Evolutionary conservation across 768 basidiomycete species (phyloP), one percentile per base, ranked within the genome.

Genomic region (Rhodotorula toruloides): DNA sequence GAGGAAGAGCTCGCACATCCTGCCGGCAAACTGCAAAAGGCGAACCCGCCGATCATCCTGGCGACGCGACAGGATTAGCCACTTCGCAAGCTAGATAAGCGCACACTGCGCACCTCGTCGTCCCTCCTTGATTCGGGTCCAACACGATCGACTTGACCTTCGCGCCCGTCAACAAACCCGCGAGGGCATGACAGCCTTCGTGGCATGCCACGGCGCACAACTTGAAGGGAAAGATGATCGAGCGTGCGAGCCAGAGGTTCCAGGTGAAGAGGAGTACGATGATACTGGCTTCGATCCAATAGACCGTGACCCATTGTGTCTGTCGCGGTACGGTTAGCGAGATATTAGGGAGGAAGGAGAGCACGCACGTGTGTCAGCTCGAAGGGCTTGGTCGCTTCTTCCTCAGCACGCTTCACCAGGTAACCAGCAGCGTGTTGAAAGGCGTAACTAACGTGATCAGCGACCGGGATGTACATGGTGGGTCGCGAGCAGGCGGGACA

Each of bases 51-150:
- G 4, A 39, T 22, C 56, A 65, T 70, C 11, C 58, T 31, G 5
- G 69, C 1, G 57, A 53, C 3, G 63, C 68, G 5, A 57, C 67
- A 54, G 60, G 58, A n/a, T 63, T 68, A 27, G 61, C 53, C 53
- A n/a, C n/a, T n/a, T n/a, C n/a, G n/a, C n/a, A n/a, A n/a, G n/a
- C n/a, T n/a, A n/a, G n/a, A n/a, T n/a, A n/a, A n/a, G n/a, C n/a
- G n/a, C n/a, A n/a, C n/a, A n/a, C n/a, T n/a, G n/a, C n/a, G n/a
- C n/a, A n/a, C n/a, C n/a, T 36, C 11, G 67, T 68, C 1, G 57
- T 53, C 7, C 67, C 67, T 7, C 68, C 68, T 54, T 70, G 63
- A 21, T 70, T 70, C 42, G 68, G 68, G 52, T 70, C 68, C 25
- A 70, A 64, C 19, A 65, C 40, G 16, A 70, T 58, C 21, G 39